Evolutionary conservation across 148 eudicot genomes (phyloP), one percentile per base, ranked within the genome.

Genomic region (Rhododendron griersonianum): DNA sequence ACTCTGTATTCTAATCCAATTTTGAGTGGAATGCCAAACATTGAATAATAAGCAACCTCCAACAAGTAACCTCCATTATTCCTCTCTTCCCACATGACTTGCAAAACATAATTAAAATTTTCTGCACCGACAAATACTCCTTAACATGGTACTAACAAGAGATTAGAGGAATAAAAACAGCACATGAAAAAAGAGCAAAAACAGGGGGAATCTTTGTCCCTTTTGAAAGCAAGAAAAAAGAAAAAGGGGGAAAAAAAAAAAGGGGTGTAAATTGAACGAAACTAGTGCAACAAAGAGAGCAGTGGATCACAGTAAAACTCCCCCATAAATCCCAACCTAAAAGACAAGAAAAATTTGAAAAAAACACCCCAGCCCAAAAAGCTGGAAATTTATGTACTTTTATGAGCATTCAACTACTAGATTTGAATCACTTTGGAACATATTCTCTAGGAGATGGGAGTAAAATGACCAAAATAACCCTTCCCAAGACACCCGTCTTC

Each of bases 391-490:
- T 45, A 45, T 9, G 2, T 11, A 23, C 78, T 30, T 19, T 57
- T 8, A 33, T 25, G 21, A 55, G 28, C 55, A 41, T 33, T n/a
- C 11, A 2, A 67, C 13, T 3, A 63, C 30, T 18, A 21, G 33
- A 74, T 69, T 69, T 25, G 35, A 69, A 16, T 51, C n/a, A 77
- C 47, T 47, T 8, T 2, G 19, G 23, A 35, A 35, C 78, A 74
- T 35, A 35, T 7, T 37, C 78, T 37, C 1, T 25, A 10, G 71
- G 71, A 28, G 75, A 4, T 28, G 16, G 37, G 16, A 69, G 18
- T 69, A 4, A 67, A 69, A 74, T 74, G 81, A 74, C 81, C 69
- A 84, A 53, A 84, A 37, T 53, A 15, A 69, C 15, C 81, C 81
- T 15, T 47, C 28, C n/a, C 80, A 30, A 1, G 51, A 11, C n/a